These are phyloP conservation scores for Sonneratia alba DNA, from an alignment of 345 rosid species.

Conservation along the genomic window DNA sequence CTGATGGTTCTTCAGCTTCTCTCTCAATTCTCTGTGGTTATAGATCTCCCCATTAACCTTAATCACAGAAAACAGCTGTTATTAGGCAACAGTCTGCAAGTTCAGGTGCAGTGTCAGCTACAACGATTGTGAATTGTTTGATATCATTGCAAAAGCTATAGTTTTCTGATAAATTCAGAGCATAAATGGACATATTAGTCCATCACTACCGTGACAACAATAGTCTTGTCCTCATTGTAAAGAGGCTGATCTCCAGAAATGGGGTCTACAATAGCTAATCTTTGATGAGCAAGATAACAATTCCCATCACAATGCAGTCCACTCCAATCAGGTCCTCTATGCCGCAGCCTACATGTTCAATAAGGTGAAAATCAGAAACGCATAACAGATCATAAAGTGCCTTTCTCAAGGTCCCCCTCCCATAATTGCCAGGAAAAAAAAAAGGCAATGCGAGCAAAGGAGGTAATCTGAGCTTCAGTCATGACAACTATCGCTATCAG, in stretches of 20 bases:
- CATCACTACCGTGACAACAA: slow-evolving; percentile 65
- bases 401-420: not conserved
- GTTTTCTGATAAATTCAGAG: not conserved
- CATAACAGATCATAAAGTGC: not conserved
- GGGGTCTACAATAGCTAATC: slow-evolving; percentile 85
- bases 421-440: not conserved
- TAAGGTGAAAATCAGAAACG: not conserved
- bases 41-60: slow-evolving; percentile 97
- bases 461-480: not conserved
- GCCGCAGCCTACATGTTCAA: slow-evolving; percentile 52
- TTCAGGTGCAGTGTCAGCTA: not conserved
- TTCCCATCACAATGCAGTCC: slow-evolving; percentile 73
- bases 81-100: not conserved
- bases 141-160: not conserved
- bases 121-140: not conserved
- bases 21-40: slow-evolving; percentile 76
- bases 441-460: not conserved
- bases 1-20: slow-evolving; percentile 50
- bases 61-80: slow-evolving; percentile 1
- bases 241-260: slow-evolving; percentile 98
- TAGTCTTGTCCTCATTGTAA: slow-evolving; percentile 62
- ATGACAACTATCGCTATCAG: not conserved
- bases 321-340: slow-evolving; percentile 99
- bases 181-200: not conserved
- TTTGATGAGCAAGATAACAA: slow-evolving; percentile 73